Evolutionary conservation across 2,329 filamentous ascomycete genomes (phyloP).

Genomic region (Aspergillus hiratsukae): DNA sequence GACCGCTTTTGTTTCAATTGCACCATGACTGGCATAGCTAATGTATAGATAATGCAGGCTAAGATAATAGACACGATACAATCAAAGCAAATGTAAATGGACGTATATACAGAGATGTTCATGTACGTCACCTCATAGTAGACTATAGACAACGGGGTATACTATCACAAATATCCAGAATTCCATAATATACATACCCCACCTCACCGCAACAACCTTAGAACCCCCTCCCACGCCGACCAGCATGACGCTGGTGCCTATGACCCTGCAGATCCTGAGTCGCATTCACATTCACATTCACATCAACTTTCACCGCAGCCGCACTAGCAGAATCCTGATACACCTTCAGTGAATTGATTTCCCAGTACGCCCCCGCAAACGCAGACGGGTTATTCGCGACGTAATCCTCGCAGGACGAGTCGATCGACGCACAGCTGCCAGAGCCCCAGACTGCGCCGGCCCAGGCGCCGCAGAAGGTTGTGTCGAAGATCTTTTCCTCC

Average conservation of each 20-base stretch:
- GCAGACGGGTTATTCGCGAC: slow-evolving; percentile 66
- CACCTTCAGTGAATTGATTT: slow-evolving; percentile 66
- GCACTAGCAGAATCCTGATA: slow-evolving; percentile 40
- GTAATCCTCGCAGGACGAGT: slow-evolving; percentile 64
- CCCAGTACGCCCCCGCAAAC: slow-evolving; percentile 73
- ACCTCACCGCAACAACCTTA: not conserved
- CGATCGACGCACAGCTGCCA: slow-evolving; percentile 58
- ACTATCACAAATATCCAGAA: not conserved
- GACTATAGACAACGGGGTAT: not conserved
- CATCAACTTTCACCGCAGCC: slow-evolving; percentile 1
- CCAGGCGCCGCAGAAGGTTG: slow-evolving; percentile 84
- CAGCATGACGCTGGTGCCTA: not conserved
- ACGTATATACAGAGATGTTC: not conserved
- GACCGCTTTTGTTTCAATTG: not conserved
- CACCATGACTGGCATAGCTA: not conserved
- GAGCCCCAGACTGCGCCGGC: slow-evolving; percentile 65
- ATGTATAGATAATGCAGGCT: not conserved
- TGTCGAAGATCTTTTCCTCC: slow-evolving; percentile 55
- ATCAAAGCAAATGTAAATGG: not conserved
- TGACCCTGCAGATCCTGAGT: not conserved
- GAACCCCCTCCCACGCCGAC: not conserved
- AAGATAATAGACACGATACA: not conserved
- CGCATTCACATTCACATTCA: not conserved
- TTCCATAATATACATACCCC: not conserved
- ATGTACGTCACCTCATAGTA: not conserved